Evolutionary conservation across 768 basidiomycete species (phyloP), one percentile per base, ranked within the genome.

Genomic region (Amylocystis lapponica): DNA sequence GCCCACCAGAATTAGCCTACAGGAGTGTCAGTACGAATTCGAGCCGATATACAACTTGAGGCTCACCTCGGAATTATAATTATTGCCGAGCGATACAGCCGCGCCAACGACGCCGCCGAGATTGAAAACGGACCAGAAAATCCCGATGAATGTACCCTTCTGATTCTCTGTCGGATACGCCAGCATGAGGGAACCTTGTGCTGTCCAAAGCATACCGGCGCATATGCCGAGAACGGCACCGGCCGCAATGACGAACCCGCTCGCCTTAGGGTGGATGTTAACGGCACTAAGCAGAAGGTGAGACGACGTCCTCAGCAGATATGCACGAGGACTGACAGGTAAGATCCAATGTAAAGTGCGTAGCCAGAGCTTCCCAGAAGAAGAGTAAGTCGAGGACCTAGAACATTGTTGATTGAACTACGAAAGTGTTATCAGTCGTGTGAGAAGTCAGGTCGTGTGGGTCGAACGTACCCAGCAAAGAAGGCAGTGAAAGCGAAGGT

Each of bases 111-210:
- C 84, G 35, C 81, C 81, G 22, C 86, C 86, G 17, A 88, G 47
- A 53, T 90, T 89, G 68, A 92, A 91, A 48, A 90, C 84, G 33
- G 74, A 65, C 88, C 88, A 91, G 65, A 90, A 91, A 35, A 87
- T 76, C 30, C 74, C 81, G 39, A 91, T 87, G 62, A 74, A 89
- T 25, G 63, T 66, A 13, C 87, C 87, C 60, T 91, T 91, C 58
- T 90, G 77, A 35, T 62, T 56, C 58, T 91, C 87, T 0, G 84
- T 87, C 0, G 87, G 84, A 60, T 91, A 91, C 4, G 85, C 78
- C 61, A 92, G 65, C 80, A 90, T 89, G 46, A 91, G 66, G 14
- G 78, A 81, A n/a, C 86, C 89, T 55, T 91, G 87, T 0, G 86
- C 84, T 1, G 86, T 83, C 88, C 88, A 90, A 7, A 90, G 66